These are phyloP conservation scores for Lactarius tabidus DNA, from an alignment of 768 basidiomycete species.

Conservation along the genomic window DNA sequence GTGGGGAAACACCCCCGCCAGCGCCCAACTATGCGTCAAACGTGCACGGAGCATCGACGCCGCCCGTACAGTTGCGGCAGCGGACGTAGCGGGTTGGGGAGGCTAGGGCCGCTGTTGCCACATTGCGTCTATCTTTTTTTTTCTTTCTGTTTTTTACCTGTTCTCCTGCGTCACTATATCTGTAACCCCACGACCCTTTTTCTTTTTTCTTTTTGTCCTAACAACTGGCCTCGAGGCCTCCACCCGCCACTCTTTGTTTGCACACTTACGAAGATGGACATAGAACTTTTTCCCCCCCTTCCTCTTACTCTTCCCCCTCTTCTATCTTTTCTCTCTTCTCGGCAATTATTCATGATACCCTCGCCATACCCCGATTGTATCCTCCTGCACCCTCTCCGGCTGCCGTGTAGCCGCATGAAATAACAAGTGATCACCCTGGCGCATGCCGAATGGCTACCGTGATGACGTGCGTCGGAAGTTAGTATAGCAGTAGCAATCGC, in stretches of 20 bases:
- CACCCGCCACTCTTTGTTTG: conserved; percentile 15
- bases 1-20: conserved; percentile 21
- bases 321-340: conserved; percentile 1
- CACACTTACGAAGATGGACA: conserved; percentile 17
- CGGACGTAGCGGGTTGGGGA: conserved; percentile 18
- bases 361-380: conserved; percentile 24
- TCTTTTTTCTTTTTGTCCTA: conserved; percentile 12
- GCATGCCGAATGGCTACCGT: conserved; percentile 1
- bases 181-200: conserved; percentile 13
- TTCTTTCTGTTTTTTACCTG: conserved; percentile 4
- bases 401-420: conserved; percentile 24
- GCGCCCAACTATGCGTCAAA: conserved; percentile 12
- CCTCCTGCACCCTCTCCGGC: conserved; percentile 17
- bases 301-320: neutral
- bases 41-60: conserved; percentile 18
- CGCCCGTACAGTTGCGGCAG: conserved; percentile 24
- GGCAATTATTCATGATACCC: conserved; percentile 28
- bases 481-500: neutral
- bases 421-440: conserved; percentile 25
- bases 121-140: conserved; percentile 20
- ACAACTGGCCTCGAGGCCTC: conserved; percentile 6
- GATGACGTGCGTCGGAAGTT: neutral
- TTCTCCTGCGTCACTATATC: conserved; percentile 17
- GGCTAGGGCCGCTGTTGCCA: neutral
- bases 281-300: conserved; percentile 10